Evolutionary conservation across 176 grass and related monocot genomes (phyloP).

Genomic region (Oryza rufipogon): DNA sequence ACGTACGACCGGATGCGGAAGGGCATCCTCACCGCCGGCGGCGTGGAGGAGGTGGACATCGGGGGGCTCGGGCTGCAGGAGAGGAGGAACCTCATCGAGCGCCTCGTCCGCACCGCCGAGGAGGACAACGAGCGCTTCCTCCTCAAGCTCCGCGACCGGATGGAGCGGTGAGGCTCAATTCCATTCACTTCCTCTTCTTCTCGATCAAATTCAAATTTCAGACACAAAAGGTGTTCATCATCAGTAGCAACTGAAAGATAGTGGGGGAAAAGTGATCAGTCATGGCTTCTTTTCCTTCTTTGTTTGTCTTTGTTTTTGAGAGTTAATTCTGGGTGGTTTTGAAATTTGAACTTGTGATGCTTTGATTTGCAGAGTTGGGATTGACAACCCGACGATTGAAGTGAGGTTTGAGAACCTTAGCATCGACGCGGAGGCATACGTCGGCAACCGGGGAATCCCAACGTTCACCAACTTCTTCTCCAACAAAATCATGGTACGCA

Average conservation of each 20-base stretch:
- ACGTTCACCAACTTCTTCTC: conserved; percentile 93
- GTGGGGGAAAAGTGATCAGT: too few relatives aligned
- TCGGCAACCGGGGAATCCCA: conserved; percentile 75
- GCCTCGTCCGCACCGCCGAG: conserved; percentile 81
- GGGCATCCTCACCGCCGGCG: conserved; percentile 53
- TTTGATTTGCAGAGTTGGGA: conserved; percentile 66
- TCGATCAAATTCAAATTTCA: neutral
- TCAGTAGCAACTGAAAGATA: too few relatives aligned
- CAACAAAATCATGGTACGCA: conserved; percentile 76
- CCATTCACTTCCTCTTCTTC: neutral
- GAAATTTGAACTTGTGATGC: neutral
- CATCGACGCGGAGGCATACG: conserved; percentile 85
- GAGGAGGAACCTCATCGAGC: conserved; percentile 75
- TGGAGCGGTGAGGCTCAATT: conserved; percentile 64
- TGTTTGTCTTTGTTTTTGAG: neutral
- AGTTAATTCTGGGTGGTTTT: neutral
- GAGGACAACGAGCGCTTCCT: conserved; percentile 96
- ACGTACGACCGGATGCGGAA: conserved; percentile 91
- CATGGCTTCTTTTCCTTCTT: neutral
- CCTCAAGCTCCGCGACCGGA: conserved; percentile 80
- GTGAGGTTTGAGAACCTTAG: conserved; percentile 81
- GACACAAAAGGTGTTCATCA: neutral
- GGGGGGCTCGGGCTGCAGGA: conserved; percentile 62
- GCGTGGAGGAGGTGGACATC: conserved; percentile 63
- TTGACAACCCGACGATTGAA: conserved; percentile 90